phyloP scores from a whole-genome alignment of 495 filamentous ascomycete species.

The Xylaria nigripes region DNA sequence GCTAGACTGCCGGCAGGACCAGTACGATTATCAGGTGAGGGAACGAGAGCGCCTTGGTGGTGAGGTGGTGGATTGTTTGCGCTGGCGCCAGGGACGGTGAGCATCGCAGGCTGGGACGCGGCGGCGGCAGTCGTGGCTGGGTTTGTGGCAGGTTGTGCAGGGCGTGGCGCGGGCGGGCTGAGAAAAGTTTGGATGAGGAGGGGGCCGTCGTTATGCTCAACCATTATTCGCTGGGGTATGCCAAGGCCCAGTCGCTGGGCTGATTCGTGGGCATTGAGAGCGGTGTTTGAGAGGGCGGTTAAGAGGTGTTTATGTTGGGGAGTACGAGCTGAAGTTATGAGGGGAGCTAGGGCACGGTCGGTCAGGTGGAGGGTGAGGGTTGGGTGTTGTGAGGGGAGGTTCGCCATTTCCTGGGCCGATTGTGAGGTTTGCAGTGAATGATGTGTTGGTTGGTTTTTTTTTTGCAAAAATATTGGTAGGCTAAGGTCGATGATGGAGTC shows the following conservation, averaged over 20 bases:
- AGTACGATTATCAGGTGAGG: neutral
- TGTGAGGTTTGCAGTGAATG: neutral
- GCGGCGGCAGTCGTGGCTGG: neutral
- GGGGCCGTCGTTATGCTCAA: constrained; percentile 32
- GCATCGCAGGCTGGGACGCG: neutral
- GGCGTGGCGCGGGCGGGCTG: constrained; percentile 6
- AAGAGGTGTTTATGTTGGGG: constrained; percentile 24
- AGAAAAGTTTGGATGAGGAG: constrained; percentile 31
- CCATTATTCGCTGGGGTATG: constrained; percentile 31
- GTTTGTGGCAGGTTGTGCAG: neutral
- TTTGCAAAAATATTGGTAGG: neutral
- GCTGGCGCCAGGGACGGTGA: no score
- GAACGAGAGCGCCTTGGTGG: constrained; percentile 9
- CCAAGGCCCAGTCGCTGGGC: constrained; percentile 32
- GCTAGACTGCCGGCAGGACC: no score
- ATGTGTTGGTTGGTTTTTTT: neutral
- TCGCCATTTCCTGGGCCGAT: constrained; percentile 19
- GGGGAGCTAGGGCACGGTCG: constrained; percentile 34
- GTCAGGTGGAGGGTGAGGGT: constrained; percentile 33
- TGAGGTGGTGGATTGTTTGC: neutral
- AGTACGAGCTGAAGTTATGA: constrained; percentile 32
- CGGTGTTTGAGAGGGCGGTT: constrained; percentile 29
- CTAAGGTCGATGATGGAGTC: neutral
- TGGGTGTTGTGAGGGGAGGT: constrained; percentile 30
- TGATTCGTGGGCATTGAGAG: constrained; percentile 32